These are phyloP conservation scores for Fraxinus sp. DNA, from an alignment of 305 asterid genomes.

Conservation along the genomic window DNA sequence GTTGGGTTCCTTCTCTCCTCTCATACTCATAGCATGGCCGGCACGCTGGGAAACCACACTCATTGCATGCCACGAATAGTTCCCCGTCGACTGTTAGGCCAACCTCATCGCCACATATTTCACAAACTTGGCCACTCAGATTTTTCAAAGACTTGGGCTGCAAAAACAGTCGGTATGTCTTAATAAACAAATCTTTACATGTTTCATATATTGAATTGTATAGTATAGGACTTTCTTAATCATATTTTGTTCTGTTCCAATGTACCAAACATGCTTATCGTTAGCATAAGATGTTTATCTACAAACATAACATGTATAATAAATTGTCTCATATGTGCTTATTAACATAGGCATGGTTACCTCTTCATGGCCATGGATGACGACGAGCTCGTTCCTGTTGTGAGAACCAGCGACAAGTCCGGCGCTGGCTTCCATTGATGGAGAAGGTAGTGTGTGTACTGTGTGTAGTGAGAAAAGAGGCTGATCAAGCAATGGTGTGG, in stretches of 20 bases:
- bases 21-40: constrained; percentile 97
- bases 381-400: constrained; percentile 95
- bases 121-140: constrained; percentile 92
- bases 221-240: not conserved
- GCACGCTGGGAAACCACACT: constrained; percentile 96
- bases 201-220: not conserved
- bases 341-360: constrained; percentile 34
- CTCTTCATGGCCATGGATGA: constrained; percentile 99
- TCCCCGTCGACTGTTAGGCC: constrained; percentile 91
- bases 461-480: constrained; percentile 19
- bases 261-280: not conserved
- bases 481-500: constrained; percentile 38
- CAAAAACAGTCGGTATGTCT: constrained; percentile 20
- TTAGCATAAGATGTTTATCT: not conserved
- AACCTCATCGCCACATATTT: constrained; percentile 92
- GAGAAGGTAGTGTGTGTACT: constrained; percentile 10
- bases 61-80: constrained; percentile 91
- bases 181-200: not conserved
- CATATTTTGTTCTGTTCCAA: not conserved
- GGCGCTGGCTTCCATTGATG: constrained; percentile 90
- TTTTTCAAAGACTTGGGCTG: constrained; percentile 91
- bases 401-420: constrained; percentile 99
- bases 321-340: not conserved
- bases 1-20: constrained; percentile 93
- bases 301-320: not conserved